phyloP scores from a whole-genome alignment of 1,284 basidiomycete species.

The Vanrija sp. region DNA sequence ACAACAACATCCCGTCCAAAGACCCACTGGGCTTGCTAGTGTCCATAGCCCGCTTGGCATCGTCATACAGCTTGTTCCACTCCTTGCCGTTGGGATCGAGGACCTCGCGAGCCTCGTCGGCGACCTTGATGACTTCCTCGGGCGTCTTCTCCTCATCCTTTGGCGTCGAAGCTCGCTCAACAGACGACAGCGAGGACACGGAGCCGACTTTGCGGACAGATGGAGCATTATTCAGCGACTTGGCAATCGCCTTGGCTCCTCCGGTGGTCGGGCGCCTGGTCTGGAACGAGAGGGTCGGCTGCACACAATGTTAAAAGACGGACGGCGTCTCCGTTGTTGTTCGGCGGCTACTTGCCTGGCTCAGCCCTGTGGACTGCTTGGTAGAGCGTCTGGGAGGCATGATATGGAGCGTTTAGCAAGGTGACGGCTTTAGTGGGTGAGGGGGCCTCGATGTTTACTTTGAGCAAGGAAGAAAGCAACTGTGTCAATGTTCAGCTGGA shows the following conservation, averaged over 20 bases:
- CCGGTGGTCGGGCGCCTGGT: constrained; percentile 12
- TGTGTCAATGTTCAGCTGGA: too few relatives aligned
- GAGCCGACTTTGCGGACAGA: constrained; percentile 2
- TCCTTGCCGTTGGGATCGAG: constrained; percentile 54
- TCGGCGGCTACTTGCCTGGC: constrained; percentile 16
- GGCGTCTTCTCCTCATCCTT: constrained; percentile 2
- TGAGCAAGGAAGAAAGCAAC: too few relatives aligned
- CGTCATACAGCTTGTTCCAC: constrained; percentile 55
- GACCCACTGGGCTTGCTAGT: constrained; percentile 59
- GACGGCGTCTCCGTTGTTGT: neutral
- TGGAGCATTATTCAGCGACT: neutral
- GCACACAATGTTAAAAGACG: neutral
- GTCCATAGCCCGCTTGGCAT: constrained; percentile 58
- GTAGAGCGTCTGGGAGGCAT: constrained; percentile 21
- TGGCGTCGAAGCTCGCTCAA: neutral
- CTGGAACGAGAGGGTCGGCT: constrained; percentile 31
- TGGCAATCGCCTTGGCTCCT: constrained; percentile 8
- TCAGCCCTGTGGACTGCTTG: constrained; percentile 20
- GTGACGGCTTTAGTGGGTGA: neutral
- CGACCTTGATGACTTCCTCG: constrained; percentile 1
- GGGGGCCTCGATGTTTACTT: too few relatives aligned
- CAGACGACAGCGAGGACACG: constrained; percentile 1
- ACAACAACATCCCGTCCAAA: neutral
- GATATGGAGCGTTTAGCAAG: neutral
- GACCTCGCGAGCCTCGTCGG: constrained; percentile 14